Conservation (phyloP, 116 monocot species). For the Posidonia oceanica region DNA sequence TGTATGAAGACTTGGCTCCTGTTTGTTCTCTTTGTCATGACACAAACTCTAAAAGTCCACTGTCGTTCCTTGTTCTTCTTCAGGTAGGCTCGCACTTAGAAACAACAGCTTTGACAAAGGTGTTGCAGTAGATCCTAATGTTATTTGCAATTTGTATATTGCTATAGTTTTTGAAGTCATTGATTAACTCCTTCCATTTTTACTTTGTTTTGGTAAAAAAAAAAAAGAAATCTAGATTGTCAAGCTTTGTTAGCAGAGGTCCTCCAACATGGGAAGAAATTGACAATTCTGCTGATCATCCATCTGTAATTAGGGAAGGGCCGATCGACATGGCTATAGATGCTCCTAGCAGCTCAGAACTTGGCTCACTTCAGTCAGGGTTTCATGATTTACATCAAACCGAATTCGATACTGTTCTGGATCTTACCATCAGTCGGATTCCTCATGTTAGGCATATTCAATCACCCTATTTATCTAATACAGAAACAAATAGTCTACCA, state of each 20-base stretch:
- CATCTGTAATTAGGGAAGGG: conserved; percentile 11
- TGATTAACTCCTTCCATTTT: neutral
- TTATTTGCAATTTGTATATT: too few relatives aligned
- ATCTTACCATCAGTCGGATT: conserved; percentile 1
- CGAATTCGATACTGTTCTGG: conserved; percentile 24
- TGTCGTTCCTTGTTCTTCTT: conserved; percentile 78
- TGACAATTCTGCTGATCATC: neutral
- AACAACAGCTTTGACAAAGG: neutral
- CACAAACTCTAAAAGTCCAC: conserved; percentile 50
- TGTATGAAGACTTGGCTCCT: conserved; percentile 34
- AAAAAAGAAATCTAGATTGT: conserved; percentile 68
- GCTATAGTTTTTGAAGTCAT: too few relatives aligned
- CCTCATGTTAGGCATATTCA: conserved; percentile 8
- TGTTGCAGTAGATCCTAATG: neutral
- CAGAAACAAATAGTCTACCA: neutral
- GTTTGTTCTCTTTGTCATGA: conserved; percentile 85
- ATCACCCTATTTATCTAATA: conserved; percentile 13
- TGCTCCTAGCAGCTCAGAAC: conserved; percentile 10
- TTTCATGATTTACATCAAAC: conserved; percentile 25
- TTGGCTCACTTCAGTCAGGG: neutral
- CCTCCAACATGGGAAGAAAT: conserved; percentile 57
- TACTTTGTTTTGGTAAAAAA: neutral
- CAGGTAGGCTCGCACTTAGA: conserved; percentile 40
- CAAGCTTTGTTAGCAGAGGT: conserved; percentile 62
- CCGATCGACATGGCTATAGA: conserved; percentile 13